phyloP scores from a whole-genome alignment of 1,284 basidiomycete species.

The Irpex sp. region DNA sequence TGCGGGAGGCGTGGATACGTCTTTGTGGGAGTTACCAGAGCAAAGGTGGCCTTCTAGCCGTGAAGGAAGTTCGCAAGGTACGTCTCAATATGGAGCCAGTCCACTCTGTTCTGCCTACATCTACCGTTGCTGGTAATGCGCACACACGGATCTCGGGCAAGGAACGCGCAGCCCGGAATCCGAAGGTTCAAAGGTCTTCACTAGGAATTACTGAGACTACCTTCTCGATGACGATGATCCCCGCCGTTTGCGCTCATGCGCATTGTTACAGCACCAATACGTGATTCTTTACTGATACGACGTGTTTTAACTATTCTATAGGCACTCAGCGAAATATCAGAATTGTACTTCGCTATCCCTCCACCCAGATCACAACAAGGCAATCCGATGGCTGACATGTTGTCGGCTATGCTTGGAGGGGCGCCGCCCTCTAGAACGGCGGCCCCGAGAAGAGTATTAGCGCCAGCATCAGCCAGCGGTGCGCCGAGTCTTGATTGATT shows the following conservation, averaged over 20 bases:
- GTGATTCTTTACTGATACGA: not conserved
- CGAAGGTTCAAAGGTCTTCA: not conserved
- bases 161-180: not conserved
- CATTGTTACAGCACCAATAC: not conserved
- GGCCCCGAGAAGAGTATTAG: slow-evolving; percentile 38
- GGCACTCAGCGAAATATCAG: slow-evolving; percentile 46
- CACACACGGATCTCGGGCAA: not conserved
- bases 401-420: slow-evolving; percentile 79
- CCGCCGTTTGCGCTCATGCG: not conserved
- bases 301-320: slow-evolving; percentile 2
- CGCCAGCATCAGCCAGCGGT: slow-evolving; percentile 31
- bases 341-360: slow-evolving; percentile 80
- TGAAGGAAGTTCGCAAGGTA: slow-evolving; percentile 74
- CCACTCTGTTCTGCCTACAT: not conserved
- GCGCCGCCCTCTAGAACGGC: slow-evolving; percentile 34
- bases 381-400: slow-evolving; percentile 82
- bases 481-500: slow-evolving; percentile 34
- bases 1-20: slow-evolving; percentile 79
- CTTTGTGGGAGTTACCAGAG: slow-evolving; percentile 81
- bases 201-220: not conserved
- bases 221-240: not conserved
- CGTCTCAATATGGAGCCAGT: slow-evolving; percentile 19
- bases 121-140: not conserved
- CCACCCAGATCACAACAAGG: slow-evolving; percentile 62
- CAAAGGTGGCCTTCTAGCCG: slow-evolving; percentile 54